phyloP scores from a whole-genome alignment of 2,329 filamentous ascomycete genomes.

The Aspergillus vadensis region DNA sequence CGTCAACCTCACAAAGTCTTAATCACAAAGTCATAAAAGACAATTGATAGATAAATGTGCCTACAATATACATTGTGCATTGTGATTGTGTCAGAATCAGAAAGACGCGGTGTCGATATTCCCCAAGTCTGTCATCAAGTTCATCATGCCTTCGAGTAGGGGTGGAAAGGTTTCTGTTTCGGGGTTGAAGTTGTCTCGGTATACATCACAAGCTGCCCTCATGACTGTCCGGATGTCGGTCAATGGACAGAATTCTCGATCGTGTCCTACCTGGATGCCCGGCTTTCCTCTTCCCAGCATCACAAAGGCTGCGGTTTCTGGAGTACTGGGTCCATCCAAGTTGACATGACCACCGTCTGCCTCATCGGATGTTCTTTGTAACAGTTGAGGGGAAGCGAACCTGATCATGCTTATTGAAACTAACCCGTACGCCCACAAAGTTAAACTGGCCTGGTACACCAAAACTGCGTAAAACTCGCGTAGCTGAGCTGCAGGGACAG shows the following conservation, averaged over 20 bases:
- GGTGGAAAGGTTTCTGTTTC: not conserved
- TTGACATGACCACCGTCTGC: not conserved
- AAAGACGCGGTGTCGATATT: not conserved
- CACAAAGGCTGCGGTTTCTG: not conserved
- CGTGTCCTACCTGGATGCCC: not conserved
- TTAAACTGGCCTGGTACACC: slow-evolving; percentile 2
- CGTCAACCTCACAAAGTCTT: too few relatives aligned
- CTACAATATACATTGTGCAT: too few relatives aligned
- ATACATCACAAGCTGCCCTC: not conserved
- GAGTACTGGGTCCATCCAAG: not conserved
- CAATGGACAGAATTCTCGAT: not conserved
- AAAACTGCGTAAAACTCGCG: not conserved
- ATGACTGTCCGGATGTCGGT: not conserved
- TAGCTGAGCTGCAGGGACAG: not conserved
- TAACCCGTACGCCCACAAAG: slow-evolving; percentile 5
- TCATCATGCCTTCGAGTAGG: slow-evolving; percentile 1
- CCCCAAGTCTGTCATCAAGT: not conserved
- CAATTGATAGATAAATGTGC: too few relatives aligned
- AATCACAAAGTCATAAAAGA: too few relatives aligned
- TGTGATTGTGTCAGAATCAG: too few relatives aligned
- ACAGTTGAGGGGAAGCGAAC: too few relatives aligned
- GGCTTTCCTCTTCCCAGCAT: not conserved
- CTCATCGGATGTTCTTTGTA: too few relatives aligned
- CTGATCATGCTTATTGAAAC: not conserved
- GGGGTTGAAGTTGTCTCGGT: slow-evolving; percentile 2